phyloP scores from a whole-genome alignment of 805 yeast species.

The Candida andamanensis region DNA sequence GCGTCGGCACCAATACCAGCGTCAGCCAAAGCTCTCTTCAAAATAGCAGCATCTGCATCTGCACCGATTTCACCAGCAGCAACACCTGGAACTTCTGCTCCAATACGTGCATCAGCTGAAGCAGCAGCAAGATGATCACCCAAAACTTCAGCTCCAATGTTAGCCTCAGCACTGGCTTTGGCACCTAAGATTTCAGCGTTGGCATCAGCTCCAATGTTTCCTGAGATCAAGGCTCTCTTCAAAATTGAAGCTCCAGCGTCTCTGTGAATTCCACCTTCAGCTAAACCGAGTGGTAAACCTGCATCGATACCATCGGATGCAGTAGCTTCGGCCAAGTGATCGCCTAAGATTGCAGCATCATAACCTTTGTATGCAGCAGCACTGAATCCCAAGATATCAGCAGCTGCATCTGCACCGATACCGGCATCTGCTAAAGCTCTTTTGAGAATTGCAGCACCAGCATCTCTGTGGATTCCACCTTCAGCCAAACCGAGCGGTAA shows the following conservation, averaged over 20 bases:
- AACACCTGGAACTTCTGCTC: constrained; percentile 9
- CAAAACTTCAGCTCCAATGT: constrained; percentile 8
- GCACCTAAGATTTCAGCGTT: constrained; percentile 5
- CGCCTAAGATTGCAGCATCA: constrained; percentile 4
- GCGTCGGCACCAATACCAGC: constrained; percentile 9
- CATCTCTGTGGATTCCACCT: constrained; percentile 6
- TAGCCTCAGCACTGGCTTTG: constrained; percentile 9
- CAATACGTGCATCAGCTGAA: constrained; percentile 4
- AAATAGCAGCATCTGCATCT: constrained; percentile 3
- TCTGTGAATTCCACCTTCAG: constrained; percentile 3
- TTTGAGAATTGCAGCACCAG: constrained; percentile 8
- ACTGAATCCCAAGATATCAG: constrained; percentile 4
- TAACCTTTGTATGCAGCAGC: constrained; percentile 4
- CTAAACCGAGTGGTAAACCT: constrained; percentile 4
- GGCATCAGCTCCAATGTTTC: constrained; percentile 7
- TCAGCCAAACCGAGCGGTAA: constrained; percentile 4
- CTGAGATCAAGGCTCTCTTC: constrained; percentile 10
- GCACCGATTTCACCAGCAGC: constrained; percentile 7
- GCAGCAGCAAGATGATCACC: constrained; percentile 6
- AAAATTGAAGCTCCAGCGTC: constrained; percentile 9
- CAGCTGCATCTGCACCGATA: constrained; percentile 4
- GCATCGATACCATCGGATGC: constrained; percentile 9
- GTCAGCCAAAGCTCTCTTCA: constrained; percentile 10
- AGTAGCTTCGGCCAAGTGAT: constrained; percentile 12
- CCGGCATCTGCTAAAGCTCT: constrained; percentile 10